phyloP scores from a whole-genome alignment of 306 rosid species.

The Cajanus cajan region DNA sequence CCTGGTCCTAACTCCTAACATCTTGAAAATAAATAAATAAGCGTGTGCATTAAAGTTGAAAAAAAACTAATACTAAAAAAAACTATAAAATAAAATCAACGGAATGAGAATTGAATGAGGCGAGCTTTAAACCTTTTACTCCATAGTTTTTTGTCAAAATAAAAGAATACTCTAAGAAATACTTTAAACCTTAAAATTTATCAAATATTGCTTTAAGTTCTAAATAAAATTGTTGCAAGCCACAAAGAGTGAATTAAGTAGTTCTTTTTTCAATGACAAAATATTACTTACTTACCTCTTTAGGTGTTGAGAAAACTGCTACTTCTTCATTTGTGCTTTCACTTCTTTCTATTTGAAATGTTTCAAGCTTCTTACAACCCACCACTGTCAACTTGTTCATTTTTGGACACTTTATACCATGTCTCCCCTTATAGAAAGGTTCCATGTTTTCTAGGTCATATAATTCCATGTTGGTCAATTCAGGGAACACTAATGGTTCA shows the following conservation, averaged over 20 bases:
- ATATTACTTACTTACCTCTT: conserved; percentile 11
- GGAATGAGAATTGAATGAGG: too few species aligned
- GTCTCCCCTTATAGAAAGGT: neutral
- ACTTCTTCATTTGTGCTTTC: neutral
- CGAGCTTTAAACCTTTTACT: too few species aligned
- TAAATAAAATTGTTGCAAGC: neutral
- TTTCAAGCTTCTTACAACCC: neutral
- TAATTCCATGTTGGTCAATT: neutral
- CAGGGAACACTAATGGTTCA: neutral
- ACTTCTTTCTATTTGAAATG: neutral
- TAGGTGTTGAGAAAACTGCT: neutral
- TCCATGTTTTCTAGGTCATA: accelerated
- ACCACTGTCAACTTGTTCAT: neutral
- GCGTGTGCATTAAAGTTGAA: too few species aligned
- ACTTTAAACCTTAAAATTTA: too few species aligned
- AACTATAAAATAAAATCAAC: too few species aligned
- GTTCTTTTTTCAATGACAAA: too few species aligned
- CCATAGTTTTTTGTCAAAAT: too few species aligned
- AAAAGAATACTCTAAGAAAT: too few species aligned
- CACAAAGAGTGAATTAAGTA: too few species aligned
- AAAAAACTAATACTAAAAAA: too few species aligned
- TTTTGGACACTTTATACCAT: neutral
- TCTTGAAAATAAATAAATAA: too few species aligned
- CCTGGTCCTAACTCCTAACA: too few species aligned
- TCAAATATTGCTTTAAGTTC: neutral